Evolutionary conservation across 1,139 yeast genomes (phyloP).

Genomic region (Taphrina sp.): DNA sequence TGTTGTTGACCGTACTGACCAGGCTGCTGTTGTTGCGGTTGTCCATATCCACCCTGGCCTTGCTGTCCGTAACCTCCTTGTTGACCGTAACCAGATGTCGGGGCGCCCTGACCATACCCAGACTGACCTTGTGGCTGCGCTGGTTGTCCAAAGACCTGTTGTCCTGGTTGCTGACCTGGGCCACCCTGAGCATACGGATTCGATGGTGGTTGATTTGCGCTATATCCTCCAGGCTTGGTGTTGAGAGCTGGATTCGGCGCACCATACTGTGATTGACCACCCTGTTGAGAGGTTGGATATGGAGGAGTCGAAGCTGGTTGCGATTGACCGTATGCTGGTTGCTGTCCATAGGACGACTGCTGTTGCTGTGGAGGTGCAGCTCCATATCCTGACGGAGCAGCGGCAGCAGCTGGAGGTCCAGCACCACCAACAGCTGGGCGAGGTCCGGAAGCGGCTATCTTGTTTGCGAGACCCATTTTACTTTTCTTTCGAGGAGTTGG

Average conservation of each 20-base stretch:
- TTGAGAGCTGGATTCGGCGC: conserved; percentile 4
- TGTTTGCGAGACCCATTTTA: conserved; percentile 30
- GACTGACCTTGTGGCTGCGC: not conserved
- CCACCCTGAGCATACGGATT: conserved; percentile 27
- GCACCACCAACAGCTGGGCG: conserved; percentile 9
- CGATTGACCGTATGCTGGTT: not conserved
- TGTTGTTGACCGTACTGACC: conserved; percentile 12
- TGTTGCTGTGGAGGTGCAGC: not conserved
- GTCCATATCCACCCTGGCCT: not conserved
- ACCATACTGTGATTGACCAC: conserved; percentile 1
- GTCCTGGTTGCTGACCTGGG: not conserved
- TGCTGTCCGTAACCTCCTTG: not conserved
- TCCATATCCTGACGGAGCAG: conserved; percentile 1
- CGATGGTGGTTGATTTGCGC: conserved; percentile 26
- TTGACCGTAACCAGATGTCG: not conserved
- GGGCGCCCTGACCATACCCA: not conserved
- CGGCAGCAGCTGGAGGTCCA: conserved; percentile 15
- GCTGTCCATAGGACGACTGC: conserved; percentile 5
- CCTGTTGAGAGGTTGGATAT: conserved; percentile 3
- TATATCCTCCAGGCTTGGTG: conserved; percentile 23
- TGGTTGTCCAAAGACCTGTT: not conserved
- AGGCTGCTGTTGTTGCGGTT: conserved; percentile 6
- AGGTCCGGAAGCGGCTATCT: conserved; percentile 21
- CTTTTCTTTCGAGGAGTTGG: no score
- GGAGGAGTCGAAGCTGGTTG: not conserved